Evolutionary conservation across 495 filamentous ascomycete genomes (phyloP).

Genomic region (Apiosordaria backusii): DNA sequence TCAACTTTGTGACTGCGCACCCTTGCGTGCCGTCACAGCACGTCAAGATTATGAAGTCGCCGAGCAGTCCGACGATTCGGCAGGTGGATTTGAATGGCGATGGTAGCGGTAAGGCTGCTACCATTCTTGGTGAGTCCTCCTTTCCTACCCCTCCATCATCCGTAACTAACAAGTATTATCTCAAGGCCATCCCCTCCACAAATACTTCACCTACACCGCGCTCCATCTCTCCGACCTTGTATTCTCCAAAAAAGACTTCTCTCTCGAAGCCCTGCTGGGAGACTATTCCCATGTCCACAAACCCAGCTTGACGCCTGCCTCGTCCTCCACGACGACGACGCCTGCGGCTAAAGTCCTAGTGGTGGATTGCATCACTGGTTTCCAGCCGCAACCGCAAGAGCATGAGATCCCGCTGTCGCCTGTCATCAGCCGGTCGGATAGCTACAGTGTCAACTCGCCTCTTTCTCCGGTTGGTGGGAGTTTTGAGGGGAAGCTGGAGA

Average conservation of each 20-base stretch:
- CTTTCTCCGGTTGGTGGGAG: constrained; percentile 1
- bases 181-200: constrained; percentile 63
- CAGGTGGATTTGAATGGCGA: constrained; percentile 46
- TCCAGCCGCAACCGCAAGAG: constrained; percentile 37
- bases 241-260: constrained; percentile 33
- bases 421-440: constrained; percentile 31
- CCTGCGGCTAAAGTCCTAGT: constrained; percentile 44
- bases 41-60: constrained; percentile 46
- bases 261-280: constrained; percentile 41
- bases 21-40: constrained; percentile 58
- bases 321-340: constrained; percentile 16
- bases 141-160: not conserved
- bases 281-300: constrained; percentile 34
- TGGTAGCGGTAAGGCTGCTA: constrained; percentile 40
- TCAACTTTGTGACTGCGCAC: constrained; percentile 63
- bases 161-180: constrained; percentile 20
- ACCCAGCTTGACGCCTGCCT: constrained; percentile 26
- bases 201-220: constrained; percentile 54
- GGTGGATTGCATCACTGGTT: constrained; percentile 53
- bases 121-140: constrained; percentile 36
- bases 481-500: constrained; percentile 18
- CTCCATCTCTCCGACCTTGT: constrained; percentile 53
- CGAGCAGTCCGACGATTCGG: constrained; percentile 49
- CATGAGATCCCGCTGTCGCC: constrained; percentile 38
- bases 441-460: constrained; percentile 11